phyloP scores from a whole-genome alignment of 2,329 filamentous ascomycete species.

The Parascedosporium putredinis region DNA sequence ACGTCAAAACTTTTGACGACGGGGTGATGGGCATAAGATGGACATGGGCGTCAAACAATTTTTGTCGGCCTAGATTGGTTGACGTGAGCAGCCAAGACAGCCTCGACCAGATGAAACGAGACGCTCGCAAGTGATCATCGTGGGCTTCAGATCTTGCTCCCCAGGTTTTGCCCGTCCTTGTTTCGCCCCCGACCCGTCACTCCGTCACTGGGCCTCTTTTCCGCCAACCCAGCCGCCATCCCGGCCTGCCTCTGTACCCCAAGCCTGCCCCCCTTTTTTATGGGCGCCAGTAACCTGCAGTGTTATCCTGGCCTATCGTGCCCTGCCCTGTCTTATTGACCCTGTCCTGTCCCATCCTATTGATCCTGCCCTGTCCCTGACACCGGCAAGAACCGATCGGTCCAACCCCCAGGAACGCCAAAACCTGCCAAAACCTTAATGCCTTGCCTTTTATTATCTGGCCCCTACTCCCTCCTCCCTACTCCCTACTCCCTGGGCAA shows the following conservation, averaged over 20 bases:
- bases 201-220: too few species aligned
- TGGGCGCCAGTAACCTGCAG: too few species aligned
- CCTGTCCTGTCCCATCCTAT: background rate
- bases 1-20: background rate
- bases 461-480: too few species aligned
- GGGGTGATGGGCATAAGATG: background rate
- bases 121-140: background rate
- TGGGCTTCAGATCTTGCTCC: background rate
- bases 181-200: conserved; percentile 2
- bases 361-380: background rate
- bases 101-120: background rate
- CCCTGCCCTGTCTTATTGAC: too few species aligned
- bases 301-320: too few species aligned
- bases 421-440: conserved; percentile 1
- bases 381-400: conserved; percentile 4
- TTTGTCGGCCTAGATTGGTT: background rate
- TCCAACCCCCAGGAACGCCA: background rate
- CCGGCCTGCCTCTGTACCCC: too few species aligned
- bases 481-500: background rate
- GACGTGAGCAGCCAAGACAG: background rate
- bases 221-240: too few species aligned
- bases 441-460: background rate
- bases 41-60: background rate
- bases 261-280: too few species aligned
- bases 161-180: background rate